phyloP scores from a whole-genome alignment of 306 rosid genomes.

The Erythrophleum fordii region DNA sequence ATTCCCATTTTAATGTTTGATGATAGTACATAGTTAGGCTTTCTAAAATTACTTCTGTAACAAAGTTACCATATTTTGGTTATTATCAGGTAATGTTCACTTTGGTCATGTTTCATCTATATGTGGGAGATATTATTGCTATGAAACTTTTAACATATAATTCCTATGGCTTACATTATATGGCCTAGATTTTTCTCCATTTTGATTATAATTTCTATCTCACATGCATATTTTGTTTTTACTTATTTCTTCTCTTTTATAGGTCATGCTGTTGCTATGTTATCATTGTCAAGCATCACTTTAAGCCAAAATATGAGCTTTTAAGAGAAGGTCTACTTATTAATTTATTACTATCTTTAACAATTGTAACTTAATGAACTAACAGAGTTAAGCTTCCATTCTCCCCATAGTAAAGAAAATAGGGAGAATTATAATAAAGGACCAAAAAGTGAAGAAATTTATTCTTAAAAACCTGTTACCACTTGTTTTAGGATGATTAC shows the following conservation, averaged over 20 bases:
- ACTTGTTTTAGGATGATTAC: too few species aligned
- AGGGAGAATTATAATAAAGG: too few species aligned
- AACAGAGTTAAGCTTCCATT: constrained; percentile 12
- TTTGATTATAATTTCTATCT: constrained; percentile 25
- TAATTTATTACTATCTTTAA: too few species aligned
- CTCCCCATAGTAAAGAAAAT: constrained; percentile 22
- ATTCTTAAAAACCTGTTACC: too few species aligned
- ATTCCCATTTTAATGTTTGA: neutral
- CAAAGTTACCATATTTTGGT: constrained; percentile 17
- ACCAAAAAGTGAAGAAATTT: too few species aligned
- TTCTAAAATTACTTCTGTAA: neutral
- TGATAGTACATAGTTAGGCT: neutral
- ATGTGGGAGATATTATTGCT: constrained; percentile 66
- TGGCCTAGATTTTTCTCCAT: constrained; percentile 33
- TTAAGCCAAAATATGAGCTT: too few species aligned
- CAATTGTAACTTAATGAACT: neutral
- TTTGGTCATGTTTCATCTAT: constrained; percentile 76
- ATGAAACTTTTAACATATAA: constrained; percentile 64
- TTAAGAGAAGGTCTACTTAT: too few species aligned
- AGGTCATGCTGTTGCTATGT: neutral
- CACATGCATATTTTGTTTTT: constrained; percentile 5
- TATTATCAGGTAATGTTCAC: constrained; percentile 64
- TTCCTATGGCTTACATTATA: constrained; percentile 59
- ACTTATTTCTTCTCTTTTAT: neutral
- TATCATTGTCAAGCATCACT: too few species aligned